phyloP scores from a whole-genome alignment of 345 rosid genomes.

The Camelina hispida region DNA sequence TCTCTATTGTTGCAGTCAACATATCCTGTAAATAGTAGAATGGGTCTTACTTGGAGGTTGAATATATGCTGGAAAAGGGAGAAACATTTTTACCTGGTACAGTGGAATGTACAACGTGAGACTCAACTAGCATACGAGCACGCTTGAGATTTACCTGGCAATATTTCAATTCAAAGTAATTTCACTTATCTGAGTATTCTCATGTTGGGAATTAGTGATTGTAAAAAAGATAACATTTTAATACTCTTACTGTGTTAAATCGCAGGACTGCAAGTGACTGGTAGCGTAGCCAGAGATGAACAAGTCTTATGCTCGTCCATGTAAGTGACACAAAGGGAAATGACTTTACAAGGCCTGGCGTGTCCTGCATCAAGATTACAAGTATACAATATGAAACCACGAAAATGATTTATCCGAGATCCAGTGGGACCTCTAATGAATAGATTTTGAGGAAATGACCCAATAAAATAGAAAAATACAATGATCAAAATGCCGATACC shows the following conservation, averaged over 20 bases:
- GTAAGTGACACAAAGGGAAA: conserved; percentile 69
- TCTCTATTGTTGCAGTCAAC: conserved; percentile 79
- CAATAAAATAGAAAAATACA: conserved; percentile 50
- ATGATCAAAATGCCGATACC: conserved; percentile 81
- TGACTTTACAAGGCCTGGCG: conserved; percentile 79
- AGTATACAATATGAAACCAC: conserved; percentile 30
- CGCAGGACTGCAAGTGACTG: conserved; percentile 73
- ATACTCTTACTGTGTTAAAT: conserved; percentile 68
- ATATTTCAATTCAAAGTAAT: conserved; percentile 16
- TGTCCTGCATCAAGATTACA: conserved; percentile 63
- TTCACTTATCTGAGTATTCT: not conserved
- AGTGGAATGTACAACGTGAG: conserved; percentile 61
- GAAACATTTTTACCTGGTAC: conserved; percentile 62
- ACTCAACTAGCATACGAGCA: conserved; percentile 76
- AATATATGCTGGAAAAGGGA: conserved; percentile 6
- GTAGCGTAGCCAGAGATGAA: conserved; percentile 92
- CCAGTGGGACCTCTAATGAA: conserved; percentile 3
- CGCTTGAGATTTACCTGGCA: conserved; percentile 93
- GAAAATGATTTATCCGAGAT: not conserved
- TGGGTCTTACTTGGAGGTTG: not conserved
- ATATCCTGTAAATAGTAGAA: conserved; percentile 57
- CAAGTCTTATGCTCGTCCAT: conserved; percentile 75
- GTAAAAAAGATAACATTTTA: conserved; percentile 16
- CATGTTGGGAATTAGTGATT: not conserved
- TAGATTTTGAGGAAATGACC: conserved; percentile 12